Percentiles rank a stretch among this genome's conserved stretches.
Evolutionary conservation across 139 green algal species (phyloP).

Genomic region (Closterium sp.): DNA sequence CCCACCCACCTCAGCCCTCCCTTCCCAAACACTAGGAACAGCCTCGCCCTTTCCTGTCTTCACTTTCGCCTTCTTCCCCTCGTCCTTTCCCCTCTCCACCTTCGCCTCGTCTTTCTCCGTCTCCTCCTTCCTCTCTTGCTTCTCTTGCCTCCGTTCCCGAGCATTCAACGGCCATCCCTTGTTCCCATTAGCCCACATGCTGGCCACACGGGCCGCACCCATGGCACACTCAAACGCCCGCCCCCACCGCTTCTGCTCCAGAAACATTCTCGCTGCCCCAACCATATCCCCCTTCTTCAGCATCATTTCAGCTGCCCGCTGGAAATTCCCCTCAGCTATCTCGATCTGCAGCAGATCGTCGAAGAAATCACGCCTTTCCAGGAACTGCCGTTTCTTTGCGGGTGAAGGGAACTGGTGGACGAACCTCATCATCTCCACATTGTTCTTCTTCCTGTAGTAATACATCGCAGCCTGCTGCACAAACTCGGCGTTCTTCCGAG

Average conservation of each 20-base stretch:
- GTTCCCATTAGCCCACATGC: no score
- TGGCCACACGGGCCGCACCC: no score
- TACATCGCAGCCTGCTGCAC: neutral
- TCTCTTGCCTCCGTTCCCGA: no score
- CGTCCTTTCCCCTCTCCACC: constrained; percentile 25
- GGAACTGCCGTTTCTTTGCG: neutral
- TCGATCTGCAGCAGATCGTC: constrained; percentile 19
- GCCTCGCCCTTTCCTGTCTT: no score
- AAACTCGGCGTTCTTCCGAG: constrained; percentile 2
- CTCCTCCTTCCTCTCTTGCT: no score
- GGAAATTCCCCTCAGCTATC: neutral
- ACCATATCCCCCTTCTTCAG: constrained; percentile 9
- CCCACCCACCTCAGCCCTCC: no score
- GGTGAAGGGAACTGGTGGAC: neutral
- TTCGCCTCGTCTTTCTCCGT: no score
- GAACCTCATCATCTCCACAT: constrained; percentile 2
- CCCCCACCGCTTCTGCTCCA: no score
- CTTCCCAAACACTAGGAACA: no score
- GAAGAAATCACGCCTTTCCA: constrained; percentile 3
- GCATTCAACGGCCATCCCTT: no score
- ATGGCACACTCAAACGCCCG: no score
- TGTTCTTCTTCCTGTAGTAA: neutral
- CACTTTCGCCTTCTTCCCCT: no score
- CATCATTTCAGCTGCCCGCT: neutral
- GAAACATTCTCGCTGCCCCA: constrained; percentile 4